Evolutionary conservation across 768 basidiomycete species (phyloP), one percentile per base, ranked within the genome.

Genomic region (Hortiboletus campestris): DNA sequence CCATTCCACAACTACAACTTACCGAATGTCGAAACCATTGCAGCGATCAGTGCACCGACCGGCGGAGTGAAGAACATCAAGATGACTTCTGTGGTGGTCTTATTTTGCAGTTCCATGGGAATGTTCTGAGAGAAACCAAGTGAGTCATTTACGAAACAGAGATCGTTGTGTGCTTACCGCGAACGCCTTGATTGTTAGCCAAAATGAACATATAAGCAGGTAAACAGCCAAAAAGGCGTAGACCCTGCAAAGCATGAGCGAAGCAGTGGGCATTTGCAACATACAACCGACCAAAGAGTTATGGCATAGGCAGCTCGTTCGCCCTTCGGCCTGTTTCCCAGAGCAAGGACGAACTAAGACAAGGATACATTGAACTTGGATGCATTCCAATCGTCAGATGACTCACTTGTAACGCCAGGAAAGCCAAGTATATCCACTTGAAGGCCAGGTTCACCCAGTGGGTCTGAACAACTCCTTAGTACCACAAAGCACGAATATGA

Each of bases 1-100:
- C 31, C 39, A 53, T n/a, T 35, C 4, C 20, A 54, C 25, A 46
- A 40, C 6, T 0, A 17, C 32, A 46, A 65, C 77, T 62, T 65
- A 82, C 92, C 95, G 63, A 91, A 92, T 2, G 93, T 95, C 4
- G 91, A 91, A 52, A 90, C 73, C 77, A 94, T 85, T 9, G 94
- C 94, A 28, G 91, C 94, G 45, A 94, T 84, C 53, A 95, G 71
- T 22, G 90, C 80, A 54, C 90, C 91, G 46, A 90, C 83, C 2
- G 91, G 86, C 16, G 89, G 86, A 40, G 74, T 78, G 67, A 97
- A 84, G 72, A 93, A 85, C 4, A 79, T 78, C 4, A 59, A 17
- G 53, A 92, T 73, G 52, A 89, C 76, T 58, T 84, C 62, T 1
- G 40, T n/a, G 2, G 76, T 59, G 0, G 80, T 76, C 59, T 84